phyloP scores from a whole-genome alignment of 179 eudicot species.

The Patellifolia procumbens region DNA sequence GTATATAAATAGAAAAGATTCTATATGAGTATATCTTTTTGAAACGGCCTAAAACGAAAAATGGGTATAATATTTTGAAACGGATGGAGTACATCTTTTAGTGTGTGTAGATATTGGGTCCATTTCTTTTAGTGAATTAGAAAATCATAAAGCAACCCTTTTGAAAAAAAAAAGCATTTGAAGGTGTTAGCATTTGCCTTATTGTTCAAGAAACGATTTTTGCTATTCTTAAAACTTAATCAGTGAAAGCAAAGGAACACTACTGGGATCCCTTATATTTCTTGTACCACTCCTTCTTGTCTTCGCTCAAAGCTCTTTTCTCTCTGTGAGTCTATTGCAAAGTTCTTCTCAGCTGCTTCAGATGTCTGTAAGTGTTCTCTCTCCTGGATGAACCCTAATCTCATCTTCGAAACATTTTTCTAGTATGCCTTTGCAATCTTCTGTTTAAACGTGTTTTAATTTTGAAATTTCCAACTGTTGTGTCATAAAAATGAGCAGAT shows the following conservation, averaged over 20 bases:
- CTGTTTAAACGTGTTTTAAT: neutral
- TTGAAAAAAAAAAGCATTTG: too few relatives aligned
- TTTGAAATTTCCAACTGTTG: neutral
- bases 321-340: neutral
- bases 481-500: constrained; percentile 44
- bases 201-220: constrained; percentile 13
- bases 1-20: too few relatives aligned
- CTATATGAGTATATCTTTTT: too few relatives aligned
- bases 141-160: too few relatives aligned
- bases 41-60: too few relatives aligned
- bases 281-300: neutral
- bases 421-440: neutral
- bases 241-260: too few relatives aligned
- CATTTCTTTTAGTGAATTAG: too few relatives aligned
- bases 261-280: too few relatives aligned
- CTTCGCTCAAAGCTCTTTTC: neutral
- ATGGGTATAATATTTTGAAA: too few relatives aligned
- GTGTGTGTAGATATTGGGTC: too few relatives aligned
- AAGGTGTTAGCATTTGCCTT: neutral
- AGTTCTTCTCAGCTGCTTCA: neutral
- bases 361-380: constrained; percentile 37
- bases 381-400: constrained; percentile 17
- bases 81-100: too few relatives aligned
- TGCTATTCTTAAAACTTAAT: too few relatives aligned
- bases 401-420: neutral